Evolutionary conservation across 2,329 filamentous ascomycete species (phyloP), one percentile per base, ranked within the genome.

Genomic region (Coniochaeta prunicola): DNA sequence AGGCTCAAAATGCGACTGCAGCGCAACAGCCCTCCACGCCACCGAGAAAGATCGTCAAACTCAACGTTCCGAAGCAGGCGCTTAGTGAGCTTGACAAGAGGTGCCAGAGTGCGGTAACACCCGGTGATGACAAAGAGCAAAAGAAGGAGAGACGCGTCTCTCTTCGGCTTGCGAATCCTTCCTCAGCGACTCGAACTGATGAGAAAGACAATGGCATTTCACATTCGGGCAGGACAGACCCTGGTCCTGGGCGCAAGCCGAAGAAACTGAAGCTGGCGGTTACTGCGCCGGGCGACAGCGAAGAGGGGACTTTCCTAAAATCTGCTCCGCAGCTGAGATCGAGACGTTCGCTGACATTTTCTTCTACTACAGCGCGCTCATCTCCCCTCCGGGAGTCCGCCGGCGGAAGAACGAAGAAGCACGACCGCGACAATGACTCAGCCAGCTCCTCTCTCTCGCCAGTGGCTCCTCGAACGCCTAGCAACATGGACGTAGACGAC

Each of bases 401-500:
- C 53, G 60, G 62, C 38, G 61, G 62, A 34, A 84, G 83, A 68
- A 71, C 77, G 33, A 71, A 74, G 62, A 84, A 83, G 65, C 71
- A 76, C 57, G 77, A 79, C 21, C 77, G 81, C 62, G 78, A 77
- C 61, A 74, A 77, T 68, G 80, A 81, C 60, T 84, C 82, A 9
- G 78, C 77, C 28, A 85, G 82, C 67, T 86, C 83, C 13, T 85
- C 83, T 0, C 74, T 86, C 3, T 86, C 84, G 4, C 83, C 84
- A 1, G 77, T 80, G 33, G 80, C 75, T 13, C 74, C 75, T 33
- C 74, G 73, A 21, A 80, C 81, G 1, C 79, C 81, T 24, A 75
- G 78, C 56, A 78, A 77, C 38, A 86, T 86, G 80, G 82, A 86
- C 28, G 76, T 81, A 17, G 82, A 86, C 66, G 77, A 82, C 50